phyloP scores from a whole-genome alignment of 495 filamentous ascomycete species.

The Sordaria brevicollis region DNA sequence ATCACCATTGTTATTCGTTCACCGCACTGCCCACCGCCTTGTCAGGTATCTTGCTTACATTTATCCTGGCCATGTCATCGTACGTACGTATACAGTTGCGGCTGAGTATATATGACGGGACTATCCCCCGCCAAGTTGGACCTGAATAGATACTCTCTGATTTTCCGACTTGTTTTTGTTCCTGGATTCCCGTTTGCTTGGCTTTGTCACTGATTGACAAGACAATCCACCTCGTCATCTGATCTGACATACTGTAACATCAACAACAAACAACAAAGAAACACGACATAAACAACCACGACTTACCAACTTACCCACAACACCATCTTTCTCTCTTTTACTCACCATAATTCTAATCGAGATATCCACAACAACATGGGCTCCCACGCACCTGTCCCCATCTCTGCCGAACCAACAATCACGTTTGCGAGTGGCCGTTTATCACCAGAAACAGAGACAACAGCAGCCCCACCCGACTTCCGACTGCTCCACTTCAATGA shows the following conservation, averaged over 20 bases:
- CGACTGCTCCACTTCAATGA: slow-evolving; percentile 87
- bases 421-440: slow-evolving; percentile 44
- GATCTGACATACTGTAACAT: too few species aligned
- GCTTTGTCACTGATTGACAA: not conserved
- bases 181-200: not conserved
- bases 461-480: slow-evolving; percentile 48
- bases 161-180: not conserved
- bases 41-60: not conserved
- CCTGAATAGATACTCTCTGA: not conserved
- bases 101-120: not conserved
- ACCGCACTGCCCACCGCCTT: not conserved
- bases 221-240: not conserved
- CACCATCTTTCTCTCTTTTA: not conserved
- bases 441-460: not conserved
- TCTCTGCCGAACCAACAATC: slow-evolving; percentile 13
- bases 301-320: not conserved
- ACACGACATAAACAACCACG: not conserved
- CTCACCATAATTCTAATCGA: not conserved
- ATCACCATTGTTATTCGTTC: not conserved
- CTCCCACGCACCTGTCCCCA: not conserved
- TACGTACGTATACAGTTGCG: not conserved
- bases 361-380: not conserved
- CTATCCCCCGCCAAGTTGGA: not conserved
- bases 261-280: not conserved
- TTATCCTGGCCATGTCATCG: too few species aligned